Conservation (phyloP, 306 rosid genomes). For the Dalbergia cochinchinensis region DNA sequence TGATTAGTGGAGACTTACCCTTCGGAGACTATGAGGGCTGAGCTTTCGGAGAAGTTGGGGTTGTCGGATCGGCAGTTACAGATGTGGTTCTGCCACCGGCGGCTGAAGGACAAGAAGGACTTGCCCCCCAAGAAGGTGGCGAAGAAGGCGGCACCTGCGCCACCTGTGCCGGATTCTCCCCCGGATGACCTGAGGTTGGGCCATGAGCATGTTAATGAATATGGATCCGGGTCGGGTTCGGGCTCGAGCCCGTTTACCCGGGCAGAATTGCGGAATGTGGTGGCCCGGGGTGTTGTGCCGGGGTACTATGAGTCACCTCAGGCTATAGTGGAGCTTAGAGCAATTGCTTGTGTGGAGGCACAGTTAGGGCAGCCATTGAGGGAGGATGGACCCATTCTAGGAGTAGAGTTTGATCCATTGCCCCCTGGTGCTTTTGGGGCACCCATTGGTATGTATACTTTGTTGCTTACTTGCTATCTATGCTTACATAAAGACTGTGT, state of each 20-base stretch:
- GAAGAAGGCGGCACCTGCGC: conserved; percentile 43
- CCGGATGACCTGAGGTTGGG: conserved; percentile 64
- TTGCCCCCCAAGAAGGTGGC: conserved; percentile 60
- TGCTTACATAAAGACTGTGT: background rate
- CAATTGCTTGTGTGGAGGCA: conserved; percentile 93
- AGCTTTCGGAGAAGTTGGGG: conserved; percentile 87
- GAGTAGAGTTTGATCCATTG: conserved; percentile 89
- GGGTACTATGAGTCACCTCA: conserved; percentile 78
- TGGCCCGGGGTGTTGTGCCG: conserved; percentile 56
- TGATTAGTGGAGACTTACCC: conserved; percentile 92
- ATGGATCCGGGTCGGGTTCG: conserved; percentile 94
- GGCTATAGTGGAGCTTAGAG: conserved; percentile 79
- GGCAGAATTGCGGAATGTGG: conserved; percentile 65
- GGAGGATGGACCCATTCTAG: conserved; percentile 92
- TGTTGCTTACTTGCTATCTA: conserved; percentile 17
- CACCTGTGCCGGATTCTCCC: conserved; percentile 69
- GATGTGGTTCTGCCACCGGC: conserved; percentile 99
- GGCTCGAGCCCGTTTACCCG: conserved; percentile 84
- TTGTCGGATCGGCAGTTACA: conserved; percentile 98
- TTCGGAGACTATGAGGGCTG: conserved; percentile 76
- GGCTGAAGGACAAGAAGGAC: conserved; percentile 96
- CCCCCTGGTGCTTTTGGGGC: conserved; percentile 99
- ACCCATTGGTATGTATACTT: conserved; percentile 70
- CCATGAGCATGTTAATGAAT: conserved; percentile 73
- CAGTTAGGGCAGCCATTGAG: conserved; percentile 93